Percentiles rank a stretch among this genome's conserved stretches.
Evolutionary conservation across 2,329 filamentous ascomycete genomes (phyloP).

Genomic region (Fusarium ambrosium): DNA sequence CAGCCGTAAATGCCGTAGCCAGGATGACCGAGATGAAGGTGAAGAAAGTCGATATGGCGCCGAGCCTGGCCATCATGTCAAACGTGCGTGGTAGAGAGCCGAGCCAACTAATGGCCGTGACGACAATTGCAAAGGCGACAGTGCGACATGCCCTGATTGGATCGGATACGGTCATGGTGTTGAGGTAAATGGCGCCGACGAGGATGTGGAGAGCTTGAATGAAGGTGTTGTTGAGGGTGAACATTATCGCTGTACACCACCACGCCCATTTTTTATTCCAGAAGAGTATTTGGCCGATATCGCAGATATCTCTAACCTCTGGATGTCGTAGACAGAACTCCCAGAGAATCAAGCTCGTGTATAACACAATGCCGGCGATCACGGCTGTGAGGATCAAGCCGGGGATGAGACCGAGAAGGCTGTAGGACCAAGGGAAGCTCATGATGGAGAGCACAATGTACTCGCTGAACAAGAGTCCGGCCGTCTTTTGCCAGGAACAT

Average conservation of each 20-base stretch:
- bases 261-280: constrained; percentile 82
- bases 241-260: constrained; percentile 83
- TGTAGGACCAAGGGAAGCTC: constrained; percentile 95
- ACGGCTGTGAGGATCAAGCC: constrained; percentile 84
- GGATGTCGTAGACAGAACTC: constrained; percentile 91
- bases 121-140: constrained; percentile 81
- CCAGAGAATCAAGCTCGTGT: constrained; percentile 76
- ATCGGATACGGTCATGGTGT: constrained; percentile 82
- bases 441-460: constrained; percentile 94
- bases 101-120: constrained; percentile 80
- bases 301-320: constrained; percentile 90
- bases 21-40: constrained; percentile 90
- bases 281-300: constrained; percentile 93
- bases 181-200: constrained; percentile 86
- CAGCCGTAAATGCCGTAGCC: constrained; percentile 84
- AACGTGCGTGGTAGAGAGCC: constrained; percentile 90
- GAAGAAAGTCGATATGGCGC: constrained; percentile 83
- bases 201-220: constrained; percentile 87
- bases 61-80: constrained; percentile 80
- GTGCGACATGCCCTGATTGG: constrained; percentile 76
- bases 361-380: constrained; percentile 82
- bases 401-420: constrained; percentile 85
- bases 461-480: constrained; percentile 90
- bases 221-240: constrained; percentile 92
- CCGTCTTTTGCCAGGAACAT: constrained; percentile 95